Base-by-base conservation (phyloP, 2,329 filamentous ascomycete species). In the Lojkania enalia region DNA sequence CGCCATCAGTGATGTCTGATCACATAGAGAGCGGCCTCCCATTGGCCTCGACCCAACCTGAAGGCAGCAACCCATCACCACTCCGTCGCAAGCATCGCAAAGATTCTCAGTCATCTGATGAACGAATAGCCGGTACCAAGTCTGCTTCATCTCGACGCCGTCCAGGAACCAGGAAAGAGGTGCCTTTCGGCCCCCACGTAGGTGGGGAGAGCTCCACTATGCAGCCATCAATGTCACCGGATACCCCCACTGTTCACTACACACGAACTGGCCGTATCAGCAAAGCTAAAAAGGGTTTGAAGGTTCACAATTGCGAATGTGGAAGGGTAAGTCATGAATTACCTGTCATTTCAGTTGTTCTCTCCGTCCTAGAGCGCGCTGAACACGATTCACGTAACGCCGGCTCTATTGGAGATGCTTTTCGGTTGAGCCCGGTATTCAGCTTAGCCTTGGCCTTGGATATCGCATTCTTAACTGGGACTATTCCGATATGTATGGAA, bases 241-340 rank as follows among this genome's bases (percentile, higher is more conserved):
- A 64, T 21, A 44, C 58, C 21, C 44, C 48, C 25, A 53, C 66
- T 13, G 60, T 73, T 42, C 63, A 68, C 44, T 74, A 71, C 53
- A 77, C 74, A 15, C 69, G 66, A 49, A 76, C 74, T 19, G 74
- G 74, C 15, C 66, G 74, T 20, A 68, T 76, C 39, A 75, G 72
- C 46, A 76, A 75, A 58, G 74, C 74, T 5, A 71, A 73, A 52
- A 77, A 77, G 48, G 74, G 74, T 12, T 42, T 71, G 30, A 72
- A 73, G 49, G 69, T 76, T 15, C 74, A 76, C 48, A 59, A 69
- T 32, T 76, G 74, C 52, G 67, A 73, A n/a, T 77, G 74, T 51
- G 72, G 73, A 57, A 73, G 73, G 61, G 74, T 75, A 61, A 52
- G 71, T 69, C 38, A 25, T 45, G 39, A 41, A 36, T 39, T 12